Percentiles rank a stretch among this genome's conserved stretches.
Conservation (phyloP, 139 green algal species). For the Prasinococcaceae sp. region DNA sequence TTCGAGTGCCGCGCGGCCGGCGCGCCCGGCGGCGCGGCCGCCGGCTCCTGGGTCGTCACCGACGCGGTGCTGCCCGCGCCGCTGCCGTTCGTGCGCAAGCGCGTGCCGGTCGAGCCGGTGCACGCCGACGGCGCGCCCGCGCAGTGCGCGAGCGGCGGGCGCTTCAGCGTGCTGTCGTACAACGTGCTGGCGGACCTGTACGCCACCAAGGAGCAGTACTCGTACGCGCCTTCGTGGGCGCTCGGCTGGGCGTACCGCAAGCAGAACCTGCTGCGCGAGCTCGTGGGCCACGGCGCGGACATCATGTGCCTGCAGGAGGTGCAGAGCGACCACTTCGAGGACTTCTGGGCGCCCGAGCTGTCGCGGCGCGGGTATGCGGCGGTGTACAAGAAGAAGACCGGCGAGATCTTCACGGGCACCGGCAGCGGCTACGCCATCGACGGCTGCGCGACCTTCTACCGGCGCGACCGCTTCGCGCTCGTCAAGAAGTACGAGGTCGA, state of each 20-base stretch:
- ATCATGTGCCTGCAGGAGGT: constrained; percentile 93
- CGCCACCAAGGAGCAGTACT: constrained; percentile 70
- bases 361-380: constrained; percentile 72
- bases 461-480: constrained; percentile 65
- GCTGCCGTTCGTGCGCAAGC: constrained; percentile 42
- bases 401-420: constrained; percentile 64
- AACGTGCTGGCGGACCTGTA: constrained; percentile 97
- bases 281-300: constrained; percentile 74
- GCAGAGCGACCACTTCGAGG: constrained; percentile 81
- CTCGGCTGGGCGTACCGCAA: constrained; percentile 83
- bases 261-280: constrained; percentile 82
- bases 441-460: constrained; percentile 95
- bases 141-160: constrained; percentile 14
- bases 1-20: constrained; percentile 45
- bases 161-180: constrained; percentile 88
- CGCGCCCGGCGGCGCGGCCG: constrained; percentile 2
- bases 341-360: constrained; percentile 66
- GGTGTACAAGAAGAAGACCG: constrained; percentile 99
- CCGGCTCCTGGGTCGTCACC: constrained; percentile 38
- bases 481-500: constrained; percentile 99
- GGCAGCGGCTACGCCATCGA: constrained; percentile 70
- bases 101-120: constrained; percentile 51
- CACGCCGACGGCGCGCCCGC: constrained; percentile 4
- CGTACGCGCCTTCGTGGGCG: constrained; percentile 71
- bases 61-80: constrained; percentile 53